Evolutionary conservation across 805 yeast genomes (phyloP).

Genomic region (Yamadazyma philogaea): DNA sequence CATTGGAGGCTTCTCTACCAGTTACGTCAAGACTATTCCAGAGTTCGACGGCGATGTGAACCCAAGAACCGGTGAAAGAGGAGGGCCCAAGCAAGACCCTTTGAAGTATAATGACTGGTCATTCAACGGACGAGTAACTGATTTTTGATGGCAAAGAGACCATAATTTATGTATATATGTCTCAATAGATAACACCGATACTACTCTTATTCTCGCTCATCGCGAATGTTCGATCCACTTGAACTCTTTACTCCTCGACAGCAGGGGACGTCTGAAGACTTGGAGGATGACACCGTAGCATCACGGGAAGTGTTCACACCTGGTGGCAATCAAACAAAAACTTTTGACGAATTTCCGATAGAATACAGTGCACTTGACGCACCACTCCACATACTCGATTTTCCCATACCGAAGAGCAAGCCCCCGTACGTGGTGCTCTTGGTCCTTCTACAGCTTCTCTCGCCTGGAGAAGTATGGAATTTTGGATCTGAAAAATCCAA

Average conservation of each 20-base stretch:
- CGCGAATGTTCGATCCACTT: slow-evolving; percentile 24
- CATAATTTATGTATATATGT: background rate
- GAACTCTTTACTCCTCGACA: slow-evolving; percentile 33
- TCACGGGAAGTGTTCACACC: too few relatives aligned
- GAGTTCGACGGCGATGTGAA: slow-evolving; percentile 94
- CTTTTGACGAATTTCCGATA: too few relatives aligned
- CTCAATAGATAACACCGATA: background rate
- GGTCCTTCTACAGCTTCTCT: slow-evolving; percentile 45
- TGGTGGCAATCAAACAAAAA: too few relatives aligned
- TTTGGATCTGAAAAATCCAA: slow-evolving; percentile 32
- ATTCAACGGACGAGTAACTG: slow-evolving; percentile 94
- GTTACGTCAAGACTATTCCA: slow-evolving; percentile 73
- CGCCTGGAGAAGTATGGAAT: slow-evolving; percentile 50
- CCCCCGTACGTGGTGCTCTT: slow-evolving; percentile 49
- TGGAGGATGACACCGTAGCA: too few relatives aligned
- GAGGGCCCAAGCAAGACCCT: slow-evolving; percentile 98
- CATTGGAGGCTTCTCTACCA: slow-evolving; percentile 65
- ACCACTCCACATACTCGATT: slow-evolving; percentile 53
- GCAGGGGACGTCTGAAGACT: too few relatives aligned
- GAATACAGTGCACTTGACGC: slow-evolving; percentile 15
- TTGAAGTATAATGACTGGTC: slow-evolving; percentile 80
- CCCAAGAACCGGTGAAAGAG: slow-evolving; percentile 91
- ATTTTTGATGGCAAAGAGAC: slow-evolving; percentile 49
- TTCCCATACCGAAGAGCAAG: slow-evolving; percentile 47
- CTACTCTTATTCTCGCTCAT: background rate